Percentiles rank a stretch among this genome's conserved stretches.
Conservation (phyloP, 75 land plant genomes). For the Gnetum montanum region DNA sequence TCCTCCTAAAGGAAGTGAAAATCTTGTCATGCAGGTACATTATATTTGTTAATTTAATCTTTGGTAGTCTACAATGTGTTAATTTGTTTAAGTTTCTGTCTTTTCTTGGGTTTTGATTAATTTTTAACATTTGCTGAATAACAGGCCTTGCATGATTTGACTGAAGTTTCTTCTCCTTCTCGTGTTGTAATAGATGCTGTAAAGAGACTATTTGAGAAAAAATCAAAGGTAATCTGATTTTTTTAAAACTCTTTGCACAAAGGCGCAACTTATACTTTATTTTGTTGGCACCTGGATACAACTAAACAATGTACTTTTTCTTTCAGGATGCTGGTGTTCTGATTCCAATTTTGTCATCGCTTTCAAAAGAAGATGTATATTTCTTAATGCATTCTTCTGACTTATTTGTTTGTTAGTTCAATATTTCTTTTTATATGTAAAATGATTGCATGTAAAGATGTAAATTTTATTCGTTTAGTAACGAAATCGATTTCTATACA, state of each 20-base stretch:
- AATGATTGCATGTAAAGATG: too few species aligned
- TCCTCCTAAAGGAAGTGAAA: conserved; percentile 81
- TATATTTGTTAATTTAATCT: neutral
- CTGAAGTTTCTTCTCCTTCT: conserved; percentile 73
- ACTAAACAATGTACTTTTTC: conserved; percentile 2
- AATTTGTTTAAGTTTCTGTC: neutral
- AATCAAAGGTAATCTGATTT: conserved; percentile 70
- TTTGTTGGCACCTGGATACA: neutral
- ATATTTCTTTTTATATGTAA: too few species aligned
- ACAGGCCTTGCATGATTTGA: conserved; percentile 79
- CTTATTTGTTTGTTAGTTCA: too few species aligned
- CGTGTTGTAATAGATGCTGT: conserved; percentile 57
- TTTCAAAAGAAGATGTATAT: conserved; percentile 87
- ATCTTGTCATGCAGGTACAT: conserved; percentile 79
- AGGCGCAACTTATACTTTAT: neutral
- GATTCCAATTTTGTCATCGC: conserved; percentile 73
- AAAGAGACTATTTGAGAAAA: conserved; percentile 58
- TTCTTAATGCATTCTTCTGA: neutral
- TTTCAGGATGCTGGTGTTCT: conserved; percentile 82
- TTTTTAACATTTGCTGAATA: neutral
- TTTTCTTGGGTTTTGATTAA: too few species aligned
- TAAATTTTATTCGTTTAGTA: too few species aligned
- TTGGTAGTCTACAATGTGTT: neutral
- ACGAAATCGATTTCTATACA: too few species aligned
- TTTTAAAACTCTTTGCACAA: neutral